Evolutionary conservation across 306 rosid species (phyloP), one percentile per base, ranked within the genome.

Genomic region (Quercus berberidifolia): DNA sequence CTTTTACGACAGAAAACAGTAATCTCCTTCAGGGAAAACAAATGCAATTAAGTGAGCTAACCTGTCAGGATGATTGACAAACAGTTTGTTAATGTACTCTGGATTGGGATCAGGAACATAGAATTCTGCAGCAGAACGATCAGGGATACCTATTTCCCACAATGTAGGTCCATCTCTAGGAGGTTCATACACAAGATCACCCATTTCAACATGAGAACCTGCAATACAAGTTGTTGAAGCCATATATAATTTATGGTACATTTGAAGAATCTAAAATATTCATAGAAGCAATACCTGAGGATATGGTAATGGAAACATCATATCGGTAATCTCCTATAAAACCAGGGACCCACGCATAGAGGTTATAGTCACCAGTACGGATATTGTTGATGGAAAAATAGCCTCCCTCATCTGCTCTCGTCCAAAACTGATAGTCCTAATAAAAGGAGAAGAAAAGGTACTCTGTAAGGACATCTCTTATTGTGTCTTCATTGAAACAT

Each of bases 81-180:
- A 95, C 70, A 95, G 89, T 75, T 89, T 90, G 83, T 95, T 95
- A 76, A 90, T 81, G 59, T 89, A 89, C 69, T 74, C 87, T 23
- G 95, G 97, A 78, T 91, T 83, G 20, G 99, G 97, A 82, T 91
- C 94, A 15, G 97, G 98, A 73, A 91, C 85, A 74, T 83, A 92
- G 83, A 95, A 92, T 75, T 92, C 97, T 31, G 90, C 89, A 43
- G 99, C 98, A 15, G 97, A 81, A 30, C 98, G 97, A 84, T 95
- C 95, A 20, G 99, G 99, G 75, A 89, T 77, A 55, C 98, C 98
- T 72, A 94, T 94, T 91, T 94, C 99, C 99, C 99, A 94, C 73
- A 91, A 76, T 59, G 99, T 95, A 19, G 97, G 91, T 4, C 97
- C 99, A 78, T 87, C 88, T 87, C 99, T 91, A 51, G 91, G 97